Conservation (phyloP, 345 rosid species). For the Eucalyptus brandiana region DNA sequence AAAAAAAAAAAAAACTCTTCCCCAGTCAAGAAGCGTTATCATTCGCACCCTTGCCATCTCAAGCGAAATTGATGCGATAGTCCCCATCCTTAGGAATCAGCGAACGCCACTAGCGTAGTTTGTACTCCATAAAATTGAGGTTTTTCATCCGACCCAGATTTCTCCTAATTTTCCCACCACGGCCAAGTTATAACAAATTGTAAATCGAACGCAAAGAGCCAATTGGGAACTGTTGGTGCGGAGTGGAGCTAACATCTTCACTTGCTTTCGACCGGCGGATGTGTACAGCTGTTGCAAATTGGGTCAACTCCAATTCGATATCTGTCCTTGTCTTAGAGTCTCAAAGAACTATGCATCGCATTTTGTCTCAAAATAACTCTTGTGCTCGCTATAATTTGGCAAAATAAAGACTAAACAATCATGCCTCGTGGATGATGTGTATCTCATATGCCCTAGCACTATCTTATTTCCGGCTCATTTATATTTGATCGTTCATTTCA, state of each 20-base stretch:
- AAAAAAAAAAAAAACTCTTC: no score
- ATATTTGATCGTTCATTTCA: no score
- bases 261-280: neutral
- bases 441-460: neutral
- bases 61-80: no score
- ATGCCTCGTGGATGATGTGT: neutral
- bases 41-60: no score
- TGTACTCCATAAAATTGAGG: neutral
- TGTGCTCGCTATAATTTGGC: neutral
- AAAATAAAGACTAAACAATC: neutral
- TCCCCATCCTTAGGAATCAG: no score
- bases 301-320: neutral
- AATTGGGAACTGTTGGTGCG: neutral
- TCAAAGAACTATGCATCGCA: neutral
- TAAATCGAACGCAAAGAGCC: neutral
- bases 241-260: neutral
- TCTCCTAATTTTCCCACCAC: neutral
- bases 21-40: no score
- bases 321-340: neutral
- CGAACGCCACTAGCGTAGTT: no score
- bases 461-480: neutral
- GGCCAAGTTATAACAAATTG: neutral
- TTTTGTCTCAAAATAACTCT: neutral
- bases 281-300: no score
- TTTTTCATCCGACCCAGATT: neutral